Base-by-base conservation (phyloP, 805 yeast genomes). In the Metschnikowia rubicola region DNA sequence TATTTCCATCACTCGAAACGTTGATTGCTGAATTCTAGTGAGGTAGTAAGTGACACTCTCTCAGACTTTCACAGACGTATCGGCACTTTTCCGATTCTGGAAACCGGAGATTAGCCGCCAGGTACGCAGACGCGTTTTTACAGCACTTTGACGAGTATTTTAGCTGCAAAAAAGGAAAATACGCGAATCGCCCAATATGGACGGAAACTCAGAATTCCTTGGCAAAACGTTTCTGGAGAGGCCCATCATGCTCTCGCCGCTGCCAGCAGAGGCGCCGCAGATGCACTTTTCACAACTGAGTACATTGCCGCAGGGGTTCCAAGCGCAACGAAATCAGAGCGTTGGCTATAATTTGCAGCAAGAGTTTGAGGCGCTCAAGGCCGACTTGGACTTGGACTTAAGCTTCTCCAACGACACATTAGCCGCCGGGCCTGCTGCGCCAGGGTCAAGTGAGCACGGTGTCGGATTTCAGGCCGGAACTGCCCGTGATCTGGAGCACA, bases 271-370 rank as follows among this genome's bases (percentile, higher is more conserved):
- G 17, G 30, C 26, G 41, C 36, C 28, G n/a, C 30, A 39, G 42
- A 38, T 29, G 38, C 37, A 30, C 42, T 46, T 30, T n/a, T 36
- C 39, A 10, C 28, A 30, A 42, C n/a, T 30, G 34, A 13, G 12
- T 10, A 33, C 21, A 28, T 28, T 15, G 15, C 49, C 36, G 35
- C 39, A 32, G 17, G 30, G 28, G 8, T 41, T 10, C 36, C 49
- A 37, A 35, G 49, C 45, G 17, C 54, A 55, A 43, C 59, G 76
- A 41, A 74, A 72, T 54, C 75, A 66, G 54, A 68, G 73, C 52
- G 77, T 72, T 21, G 75, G 76, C 8, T 72, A 66, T 58, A 71
- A 73, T 55, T 64, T 73, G 56, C 75, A 73, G 55, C 75, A 73
- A 42, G 77, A 73, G 57, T 73, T 73, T 53, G 75, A 73, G 51